These are phyloP conservation scores for Neofusicoccum cordaticola DNA, from an alignment of 2,329 filamentous ascomycete genomes.

Conservation along the genomic window DNA sequence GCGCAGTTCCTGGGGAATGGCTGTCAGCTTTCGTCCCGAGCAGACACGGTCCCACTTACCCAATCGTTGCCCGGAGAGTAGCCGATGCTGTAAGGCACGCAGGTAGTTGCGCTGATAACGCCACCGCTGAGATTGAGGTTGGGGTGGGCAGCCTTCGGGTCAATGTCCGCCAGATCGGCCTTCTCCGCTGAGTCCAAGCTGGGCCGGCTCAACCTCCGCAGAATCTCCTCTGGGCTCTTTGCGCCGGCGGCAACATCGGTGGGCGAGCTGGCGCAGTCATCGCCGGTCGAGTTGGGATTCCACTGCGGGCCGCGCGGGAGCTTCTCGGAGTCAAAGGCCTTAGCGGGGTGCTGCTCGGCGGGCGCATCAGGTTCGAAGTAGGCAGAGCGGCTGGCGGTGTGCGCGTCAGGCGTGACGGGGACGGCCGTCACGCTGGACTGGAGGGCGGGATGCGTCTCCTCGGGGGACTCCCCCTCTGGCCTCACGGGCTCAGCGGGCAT, in stretches of 20 bases:
- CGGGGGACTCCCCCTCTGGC: constrained; percentile 21
- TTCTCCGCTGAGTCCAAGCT: constrained; percentile 34
- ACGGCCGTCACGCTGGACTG: constrained; percentile 36
- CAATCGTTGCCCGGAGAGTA: constrained; percentile 54
- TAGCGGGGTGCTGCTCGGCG: constrained; percentile 22
- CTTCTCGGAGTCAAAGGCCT: constrained; percentile 30
- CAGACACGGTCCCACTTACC: constrained; percentile 39
- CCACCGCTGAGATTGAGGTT: constrained; percentile 58
- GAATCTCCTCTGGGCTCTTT: constrained; percentile 48
- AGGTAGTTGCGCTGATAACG: constrained; percentile 63
- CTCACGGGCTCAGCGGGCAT: constrained; percentile 15
- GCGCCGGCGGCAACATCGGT: constrained; percentile 45
- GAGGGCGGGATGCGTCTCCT: constrained; percentile 39
- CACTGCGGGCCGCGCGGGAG: constrained; percentile 33
- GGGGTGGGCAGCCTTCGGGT: constrained; percentile 56
- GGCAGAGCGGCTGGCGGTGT: constrained; percentile 34
- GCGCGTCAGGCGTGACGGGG: constrained; percentile 44
- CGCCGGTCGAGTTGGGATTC: constrained; percentile 37
- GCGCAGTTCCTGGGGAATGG: constrained; percentile 61
- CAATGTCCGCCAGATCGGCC: constrained; percentile 45
- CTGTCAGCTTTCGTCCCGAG: neutral
- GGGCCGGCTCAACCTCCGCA: constrained; percentile 52
- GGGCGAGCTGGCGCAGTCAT: constrained; percentile 31
- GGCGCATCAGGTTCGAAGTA: constrained; percentile 31
- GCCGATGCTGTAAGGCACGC: constrained; percentile 59